These are phyloP conservation scores for Ogataea parapolymorpha DNA, from an alignment of 805 yeast species.

Conservation along the genomic window DNA sequence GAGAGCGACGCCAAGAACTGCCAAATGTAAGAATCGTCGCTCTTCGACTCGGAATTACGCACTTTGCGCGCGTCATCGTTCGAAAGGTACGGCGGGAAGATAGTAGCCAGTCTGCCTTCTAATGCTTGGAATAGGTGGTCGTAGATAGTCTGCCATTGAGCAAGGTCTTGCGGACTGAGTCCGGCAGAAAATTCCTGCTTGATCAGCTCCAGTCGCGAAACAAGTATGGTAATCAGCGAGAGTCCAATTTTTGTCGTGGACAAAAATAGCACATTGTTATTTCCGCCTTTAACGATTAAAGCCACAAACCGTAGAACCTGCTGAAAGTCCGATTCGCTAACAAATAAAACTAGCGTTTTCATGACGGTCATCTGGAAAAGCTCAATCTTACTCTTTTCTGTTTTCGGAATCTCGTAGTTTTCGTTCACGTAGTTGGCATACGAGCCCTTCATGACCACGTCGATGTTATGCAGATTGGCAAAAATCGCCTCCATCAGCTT, in stretches of 20 bases:
- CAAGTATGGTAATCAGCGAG: conserved; percentile 81
- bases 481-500: conserved; percentile 75
- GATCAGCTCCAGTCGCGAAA: conserved; percentile 88
- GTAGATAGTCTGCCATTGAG: conserved; percentile 77
- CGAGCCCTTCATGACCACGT: conserved; percentile 75
- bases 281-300: conserved; percentile 51
- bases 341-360: conserved; percentile 78
- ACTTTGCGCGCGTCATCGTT: conserved; percentile 31
- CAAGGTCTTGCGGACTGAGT: conserved; percentile 51
- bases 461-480: conserved; percentile 74
- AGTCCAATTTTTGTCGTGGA: conserved; percentile 75
- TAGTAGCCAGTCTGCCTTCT: conserved; percentile 69
- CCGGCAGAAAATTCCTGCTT: conserved; percentile 65
- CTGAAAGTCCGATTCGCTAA: conserved; percentile 75
- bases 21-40: conserved; percentile 89
- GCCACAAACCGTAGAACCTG: conserved; percentile 77
- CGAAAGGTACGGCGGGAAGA: conserved; percentile 71
- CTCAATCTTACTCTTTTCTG: conserved; percentile 59
- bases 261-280: conserved; percentile 68
- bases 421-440: conserved; percentile 55
- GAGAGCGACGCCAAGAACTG: conserved; percentile 94
- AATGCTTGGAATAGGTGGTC: conserved; percentile 76
- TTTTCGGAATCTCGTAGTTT: conserved; percentile 49
- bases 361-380: conserved; percentile 76
- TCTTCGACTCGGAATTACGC: conserved; percentile 33